Percentiles rank a stretch among this genome's conserved stretches.
Evolutionary conservation across 2,329 filamentous ascomycete species (phyloP).

Genomic region (Emmonsiellopsis sp.): DNA sequence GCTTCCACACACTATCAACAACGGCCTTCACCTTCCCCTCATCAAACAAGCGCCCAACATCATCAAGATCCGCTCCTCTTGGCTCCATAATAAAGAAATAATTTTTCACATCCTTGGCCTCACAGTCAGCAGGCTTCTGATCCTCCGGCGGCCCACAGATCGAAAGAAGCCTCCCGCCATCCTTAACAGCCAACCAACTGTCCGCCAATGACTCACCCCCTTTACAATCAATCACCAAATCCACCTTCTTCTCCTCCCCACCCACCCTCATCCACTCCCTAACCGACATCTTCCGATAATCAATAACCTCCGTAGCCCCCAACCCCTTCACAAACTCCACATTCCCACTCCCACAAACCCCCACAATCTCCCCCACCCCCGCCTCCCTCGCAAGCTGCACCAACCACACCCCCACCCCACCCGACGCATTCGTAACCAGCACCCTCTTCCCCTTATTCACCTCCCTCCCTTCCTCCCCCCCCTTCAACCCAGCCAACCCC

Average conservation of each 20-base stretch:
- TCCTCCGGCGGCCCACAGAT: conserved; percentile 30
- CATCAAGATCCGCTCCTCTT: conserved; percentile 25
- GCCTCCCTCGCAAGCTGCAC: conserved; percentile 32
- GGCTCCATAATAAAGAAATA: conserved; percentile 36
- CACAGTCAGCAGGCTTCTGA: conserved; percentile 19
- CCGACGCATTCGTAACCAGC: conserved; percentile 36
- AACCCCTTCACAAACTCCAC: conserved; percentile 30
- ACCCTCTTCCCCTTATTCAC: conserved; percentile 28
- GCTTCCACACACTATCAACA: conserved; percentile 34
- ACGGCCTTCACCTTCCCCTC: conserved; percentile 23
- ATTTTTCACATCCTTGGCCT: conserved; percentile 19
- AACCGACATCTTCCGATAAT: conserved; percentile 28
- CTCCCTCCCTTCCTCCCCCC: conserved; percentile 2
- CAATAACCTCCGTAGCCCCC: conserved; percentile 34
- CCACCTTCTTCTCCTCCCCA: conserved; percentile 22
- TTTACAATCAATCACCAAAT: conserved; percentile 38
- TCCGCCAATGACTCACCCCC: conserved; percentile 33
- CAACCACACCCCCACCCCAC: conserved; percentile 36
- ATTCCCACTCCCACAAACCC: conserved; percentile 30
- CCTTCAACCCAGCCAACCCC: conserved; percentile 15
- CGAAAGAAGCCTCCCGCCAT: conserved; percentile 29
- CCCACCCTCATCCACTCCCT: conserved; percentile 24
- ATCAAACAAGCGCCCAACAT: conserved; percentile 33
- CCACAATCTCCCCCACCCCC: conserved; percentile 29
- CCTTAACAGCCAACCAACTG: conserved; percentile 33